Evolutionary conservation across 2,329 filamentous ascomycete species (phyloP).

Genomic region (Paecilomyces variotii): DNA sequence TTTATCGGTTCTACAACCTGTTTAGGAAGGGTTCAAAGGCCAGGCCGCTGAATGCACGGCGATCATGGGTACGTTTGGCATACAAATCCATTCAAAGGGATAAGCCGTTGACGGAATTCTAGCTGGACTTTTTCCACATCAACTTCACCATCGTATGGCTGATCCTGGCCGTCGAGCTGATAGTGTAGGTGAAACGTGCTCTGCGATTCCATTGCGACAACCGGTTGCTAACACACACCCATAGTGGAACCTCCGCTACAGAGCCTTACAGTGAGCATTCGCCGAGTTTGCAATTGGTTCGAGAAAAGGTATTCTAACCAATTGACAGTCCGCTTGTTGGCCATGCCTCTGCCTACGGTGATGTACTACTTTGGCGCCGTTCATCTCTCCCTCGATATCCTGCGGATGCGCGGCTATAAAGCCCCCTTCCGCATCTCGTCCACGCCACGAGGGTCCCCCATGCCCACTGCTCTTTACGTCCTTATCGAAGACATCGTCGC

Average conservation of each 20-base stretch:
- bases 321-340: slow-evolving; percentile 31
- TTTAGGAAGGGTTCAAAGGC: slow-evolving; percentile 29
- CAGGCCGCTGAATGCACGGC: slow-evolving; percentile 33
- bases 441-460: slow-evolving; percentile 49
- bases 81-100: neutral
- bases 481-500: slow-evolving; percentile 61
- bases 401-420: slow-evolving; percentile 34
- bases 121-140: slow-evolving; percentile 41
- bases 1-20: slow-evolving; percentile 33
- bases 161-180: slow-evolving; percentile 34
- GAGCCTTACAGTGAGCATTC: slow-evolving; percentile 30
- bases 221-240: slow-evolving; percentile 7
- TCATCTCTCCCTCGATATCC: slow-evolving; percentile 33
- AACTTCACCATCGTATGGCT: slow-evolving; percentile 39
- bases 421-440: slow-evolving; percentile 59
- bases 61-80: slow-evolving; percentile 30
- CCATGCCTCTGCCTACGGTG: slow-evolving; percentile 37
- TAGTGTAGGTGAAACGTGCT: slow-evolving; percentile 24
- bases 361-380: slow-evolving; percentile 40
- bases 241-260: slow-evolving; percentile 32
- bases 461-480: slow-evolving; percentile 55
- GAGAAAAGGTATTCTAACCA: slow-evolving; percentile 1
- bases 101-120: slow-evolving; percentile 3
- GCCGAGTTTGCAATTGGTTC: neutral
- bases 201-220: neutral